Base-by-base conservation (phyloP, 163 green algal species). In the Scenedesmus sp. region DNA sequence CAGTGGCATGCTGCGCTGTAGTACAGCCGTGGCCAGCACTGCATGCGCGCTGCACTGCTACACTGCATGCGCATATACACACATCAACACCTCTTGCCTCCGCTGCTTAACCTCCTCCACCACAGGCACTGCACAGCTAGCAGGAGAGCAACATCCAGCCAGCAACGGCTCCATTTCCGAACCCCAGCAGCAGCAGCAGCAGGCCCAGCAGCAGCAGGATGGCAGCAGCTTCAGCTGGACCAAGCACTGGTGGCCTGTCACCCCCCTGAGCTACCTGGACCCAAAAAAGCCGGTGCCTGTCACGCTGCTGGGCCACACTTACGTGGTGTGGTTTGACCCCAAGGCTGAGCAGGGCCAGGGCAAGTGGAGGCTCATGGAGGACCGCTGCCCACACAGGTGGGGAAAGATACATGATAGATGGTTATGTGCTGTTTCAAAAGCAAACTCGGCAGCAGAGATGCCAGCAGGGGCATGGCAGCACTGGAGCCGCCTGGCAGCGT, bases 271-370 rank as follows among this genome's bases (percentile, higher is more conserved):
- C 4, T 67, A 86, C 20, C 85, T 95, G 20, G 92, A 95, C 34
- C n/a, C 59, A 8, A 23, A 20, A 7, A 92, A 91, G 54, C 93
- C 93, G 2, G 79, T 82, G 4, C 81, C 90, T 0, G 83, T 93
- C 1, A 94, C 91, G 20, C 55, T 94, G 54, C 81, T 94, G 74
- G 93, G 93, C 6, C 88, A 94, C 70, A 82, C 57, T 18, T 92
- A 94, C 56, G 92, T 95, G 26, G 85, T 94, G 20, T 94, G 93
- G 93, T 90, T 90, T 15, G 82, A 92, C 54, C 73, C 76, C 0
- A 55, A 26, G 1, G 82, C 26, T 13, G 57, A 92, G 81, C 56
- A 82, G 26, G 70, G 70, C 23, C 4, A 79, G 70, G 70, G 70
- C 70, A 79, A 79, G 23, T 93, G 91, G 91, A 64, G 81, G 34